A percentile compares a stretch with the other conserved stretches of the same genome.
Conservation (phyloP, 1,284 basidiomycete genomes). For the Athelia psychrophila region DNA sequence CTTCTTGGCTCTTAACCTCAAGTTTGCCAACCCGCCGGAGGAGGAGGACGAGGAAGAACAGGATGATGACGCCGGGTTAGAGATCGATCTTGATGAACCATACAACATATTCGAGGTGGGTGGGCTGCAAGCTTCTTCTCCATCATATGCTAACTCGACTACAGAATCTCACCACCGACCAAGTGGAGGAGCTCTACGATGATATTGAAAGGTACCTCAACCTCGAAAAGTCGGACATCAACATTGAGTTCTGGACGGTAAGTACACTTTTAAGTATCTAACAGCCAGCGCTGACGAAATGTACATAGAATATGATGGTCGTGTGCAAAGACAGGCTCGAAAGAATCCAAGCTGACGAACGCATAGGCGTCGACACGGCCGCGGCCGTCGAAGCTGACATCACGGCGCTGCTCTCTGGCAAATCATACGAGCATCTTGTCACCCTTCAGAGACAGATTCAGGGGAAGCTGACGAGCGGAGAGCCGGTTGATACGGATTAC, state of each 20-base stretch:
- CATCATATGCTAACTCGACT: conserved; percentile 10
- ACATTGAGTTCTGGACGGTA: conserved; percentile 97
- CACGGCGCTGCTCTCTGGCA: conserved; percentile 69
- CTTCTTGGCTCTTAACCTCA: conserved; percentile 90
- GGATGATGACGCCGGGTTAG: conserved; percentile 81
- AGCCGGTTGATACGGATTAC: conserved; percentile 96
- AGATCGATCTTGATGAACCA: conserved; percentile 98
- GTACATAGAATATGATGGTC: conserved; percentile 86
- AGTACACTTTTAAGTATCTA: conserved; percentile 25
- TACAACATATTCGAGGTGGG: conserved; percentile 94
- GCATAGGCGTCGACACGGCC: conserved; percentile 61
- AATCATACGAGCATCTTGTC: conserved; percentile 81
- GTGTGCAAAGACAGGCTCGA: conserved; percentile 94
- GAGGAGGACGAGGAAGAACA: conserved; percentile 69
- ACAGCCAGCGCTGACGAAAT: conserved; percentile 9
- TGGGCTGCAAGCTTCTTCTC: background rate
- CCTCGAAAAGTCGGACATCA: conserved; percentile 81
- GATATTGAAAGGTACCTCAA: conserved; percentile 93
- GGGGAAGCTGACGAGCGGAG: conserved; percentile 85
- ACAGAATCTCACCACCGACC: conserved; percentile 82
- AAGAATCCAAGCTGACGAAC: conserved; percentile 58
- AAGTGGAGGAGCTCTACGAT: conserved; percentile 91
- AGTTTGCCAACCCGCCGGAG: conserved; percentile 73
- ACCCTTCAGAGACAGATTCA: conserved; percentile 86
- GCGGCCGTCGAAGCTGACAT: conserved; percentile 83